Evolutionary conservation across 768 basidiomycete genomes (phyloP), one percentile per base, ranked within the genome.

Genomic region (Boletus tomentosulus): DNA sequence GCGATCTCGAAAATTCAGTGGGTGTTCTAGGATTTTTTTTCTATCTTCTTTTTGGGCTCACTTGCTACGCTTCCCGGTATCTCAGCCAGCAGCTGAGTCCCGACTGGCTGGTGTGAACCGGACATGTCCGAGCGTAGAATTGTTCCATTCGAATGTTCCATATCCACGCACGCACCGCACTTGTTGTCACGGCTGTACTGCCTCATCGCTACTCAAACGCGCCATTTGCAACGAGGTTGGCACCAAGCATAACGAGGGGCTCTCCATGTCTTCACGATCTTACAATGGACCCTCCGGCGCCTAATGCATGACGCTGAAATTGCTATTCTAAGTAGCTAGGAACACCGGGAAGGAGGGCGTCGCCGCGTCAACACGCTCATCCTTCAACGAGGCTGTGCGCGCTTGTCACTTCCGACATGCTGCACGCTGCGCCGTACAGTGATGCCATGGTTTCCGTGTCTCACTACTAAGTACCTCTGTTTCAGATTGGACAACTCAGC

Each of bases 141-240:
- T 2, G 39, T 65, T 66, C 65, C 33, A 66, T 61, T 66, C 56
- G 65, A 66, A 66, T 53, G 48, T 66, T 66, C 65, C 53, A 59
- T 61, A 22, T 54, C 56, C 63, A 55, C 57, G 15, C 28, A 46
- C 42, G 13, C 57, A 48, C 52, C 53, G 59, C 50, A 46, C 46
- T 16, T n/a, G 42, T 38, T 27, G 39, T 37, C 12, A 16, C 31
- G 22, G 13, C 6, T 35, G 50, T 54, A 59, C 52, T 16, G 61
- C 61, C 61, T 52, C 52, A 30, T 33, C 13, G n/a, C 19, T 31
- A 25, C 30, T n/a, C 46, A 35, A 35, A 33, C 13, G 16, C 24
- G 4, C 15, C 4, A 37, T 48, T 11, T 37, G 35, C 47, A 48
- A 16, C 24, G 15, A 27, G 35, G 24, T 22, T 34, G 33, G 24